Evolutionary conservation across 768 basidiomycete genomes (phyloP).

Genomic region (Hydnum rufescens): DNA sequence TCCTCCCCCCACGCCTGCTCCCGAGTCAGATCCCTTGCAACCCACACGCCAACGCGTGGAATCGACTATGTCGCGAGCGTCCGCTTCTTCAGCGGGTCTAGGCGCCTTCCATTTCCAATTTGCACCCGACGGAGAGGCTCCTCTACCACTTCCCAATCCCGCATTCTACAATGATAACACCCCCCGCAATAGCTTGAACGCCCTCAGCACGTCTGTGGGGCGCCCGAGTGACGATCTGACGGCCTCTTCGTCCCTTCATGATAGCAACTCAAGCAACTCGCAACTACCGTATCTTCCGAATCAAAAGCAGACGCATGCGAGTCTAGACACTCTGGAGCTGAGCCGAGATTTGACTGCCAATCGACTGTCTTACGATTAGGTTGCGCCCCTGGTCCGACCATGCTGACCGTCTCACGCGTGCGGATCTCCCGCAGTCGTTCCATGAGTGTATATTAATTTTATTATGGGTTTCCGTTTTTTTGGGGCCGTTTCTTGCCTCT

Average conservation of each 20-base stretch:
- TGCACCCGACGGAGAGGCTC: not conserved
- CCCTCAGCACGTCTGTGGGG: conserved; percentile 44
- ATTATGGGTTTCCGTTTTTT: no score
- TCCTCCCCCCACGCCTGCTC: conserved; percentile 6
- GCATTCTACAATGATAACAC: not conserved
- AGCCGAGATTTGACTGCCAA: conserved; percentile 72
- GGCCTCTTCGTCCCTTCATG: conserved; percentile 30
- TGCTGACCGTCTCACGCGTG: no score
- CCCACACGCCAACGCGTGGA: conserved; percentile 9
- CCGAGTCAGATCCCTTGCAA: conserved; percentile 5
- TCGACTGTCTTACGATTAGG: conserved; percentile 36
- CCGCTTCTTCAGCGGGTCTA: conserved; percentile 7
- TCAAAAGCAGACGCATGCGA: conserved; percentile 28
- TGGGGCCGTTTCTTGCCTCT: no score
- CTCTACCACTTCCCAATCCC: not conserved
- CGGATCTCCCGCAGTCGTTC: no score
- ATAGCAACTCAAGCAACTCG: not conserved
- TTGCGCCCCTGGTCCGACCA: no score
- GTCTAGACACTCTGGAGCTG: conserved; percentile 66
- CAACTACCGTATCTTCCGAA: not conserved
- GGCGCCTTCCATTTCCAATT: conserved; percentile 11
- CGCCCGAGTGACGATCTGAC: conserved; percentile 47
- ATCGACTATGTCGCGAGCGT: not conserved
- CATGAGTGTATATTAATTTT: no score
- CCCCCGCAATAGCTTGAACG: not conserved